Conservation (phyloP, 192 early-diverging fungal genomes). For the Spizellomyces punctatus region DNA sequence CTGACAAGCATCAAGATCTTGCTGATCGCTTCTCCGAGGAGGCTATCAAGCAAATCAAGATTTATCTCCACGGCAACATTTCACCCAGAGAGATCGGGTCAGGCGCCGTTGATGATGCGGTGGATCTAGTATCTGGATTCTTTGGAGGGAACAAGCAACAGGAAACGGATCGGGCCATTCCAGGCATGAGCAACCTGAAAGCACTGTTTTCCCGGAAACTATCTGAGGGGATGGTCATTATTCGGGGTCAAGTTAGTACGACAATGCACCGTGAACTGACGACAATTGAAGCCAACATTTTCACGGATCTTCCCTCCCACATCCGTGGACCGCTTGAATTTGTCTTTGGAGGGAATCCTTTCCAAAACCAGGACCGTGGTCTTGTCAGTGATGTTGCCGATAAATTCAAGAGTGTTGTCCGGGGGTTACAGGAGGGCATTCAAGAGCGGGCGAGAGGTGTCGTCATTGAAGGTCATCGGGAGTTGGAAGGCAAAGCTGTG, state of each 20-base stretch:
- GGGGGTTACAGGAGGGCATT: slow-evolving; percentile 22
- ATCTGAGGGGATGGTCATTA: neutral
- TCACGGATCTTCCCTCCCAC: slow-evolving; percentile 18
- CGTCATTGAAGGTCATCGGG: slow-evolving; percentile 22
- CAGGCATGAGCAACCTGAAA: neutral
- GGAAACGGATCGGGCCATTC: slow-evolving; percentile 17
- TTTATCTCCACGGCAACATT: slow-evolving; percentile 26
- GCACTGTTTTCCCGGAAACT: slow-evolving; percentile 19
- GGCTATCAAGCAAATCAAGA: slow-evolving; percentile 20
- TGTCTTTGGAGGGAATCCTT: slow-evolving; percentile 29
- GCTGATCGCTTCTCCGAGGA: slow-evolving; percentile 17
- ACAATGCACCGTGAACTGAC: slow-evolving; percentile 16
- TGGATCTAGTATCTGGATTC: slow-evolving; percentile 9
- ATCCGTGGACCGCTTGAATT: slow-evolving; percentile 21
- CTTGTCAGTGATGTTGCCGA: slow-evolving; percentile 18
- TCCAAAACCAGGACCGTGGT: slow-evolving; percentile 4
- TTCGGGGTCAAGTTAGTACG: slow-evolving; percentile 2
- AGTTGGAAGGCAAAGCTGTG: slow-evolving; percentile 8
- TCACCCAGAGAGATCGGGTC: slow-evolving; percentile 21
- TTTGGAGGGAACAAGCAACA: slow-evolving; percentile 15
- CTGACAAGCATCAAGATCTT: slow-evolving; percentile 23
- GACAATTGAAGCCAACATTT: slow-evolving; percentile 8
- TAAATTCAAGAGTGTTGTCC: slow-evolving; percentile 13
- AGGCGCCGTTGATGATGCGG: slow-evolving; percentile 13
- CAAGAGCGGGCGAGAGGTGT: slow-evolving; percentile 23